phyloP scores from a whole-genome alignment of 345 rosid genomes.

The Microthlaspi erraticum region DNA sequence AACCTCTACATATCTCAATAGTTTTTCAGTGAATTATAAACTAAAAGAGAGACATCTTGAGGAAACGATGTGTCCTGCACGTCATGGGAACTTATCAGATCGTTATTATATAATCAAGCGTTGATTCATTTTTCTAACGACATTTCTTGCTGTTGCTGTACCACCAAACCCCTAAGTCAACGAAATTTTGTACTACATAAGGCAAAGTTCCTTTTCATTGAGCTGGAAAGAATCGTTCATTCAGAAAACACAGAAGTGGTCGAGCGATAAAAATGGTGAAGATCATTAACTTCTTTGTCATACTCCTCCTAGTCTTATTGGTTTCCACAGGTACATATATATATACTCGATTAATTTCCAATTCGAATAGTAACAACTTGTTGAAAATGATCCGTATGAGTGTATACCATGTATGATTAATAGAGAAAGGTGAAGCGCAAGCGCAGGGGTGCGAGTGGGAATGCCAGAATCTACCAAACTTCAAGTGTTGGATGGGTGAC shows the following conservation, averaged over 20 bases:
- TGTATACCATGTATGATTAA: slow-evolving; percentile 6
- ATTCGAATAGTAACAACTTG: neutral
- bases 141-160: slow-evolving; percentile 4
- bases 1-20: too few species aligned
- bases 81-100: slow-evolving; percentile 1
- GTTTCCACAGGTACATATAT: slow-evolving; percentile 28
- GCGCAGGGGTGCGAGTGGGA: slow-evolving; percentile 35
- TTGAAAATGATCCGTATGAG: neutral
- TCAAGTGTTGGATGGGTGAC: slow-evolving; percentile 27
- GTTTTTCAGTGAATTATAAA: neutral
- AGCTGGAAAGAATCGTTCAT: neutral
- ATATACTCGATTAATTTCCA: neutral
- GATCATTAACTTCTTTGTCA: slow-evolving; percentile 22
- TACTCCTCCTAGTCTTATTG: slow-evolving; percentile 29
- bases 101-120: too few species aligned
- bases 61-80: slow-evolving; percentile 7
- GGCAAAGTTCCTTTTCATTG: neutral
- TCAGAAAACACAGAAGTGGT: neutral
- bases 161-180: slow-evolving; percentile 13
- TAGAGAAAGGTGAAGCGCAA: slow-evolving; percentile 35
- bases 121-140: neutral
- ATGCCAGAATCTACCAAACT: slow-evolving; percentile 38
- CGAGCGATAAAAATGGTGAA: slow-evolving; percentile 16
- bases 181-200: neutral
- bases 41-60: neutral